These are phyloP conservation scores for Herpetospermum pedunculosum DNA, from an alignment of 306 rosid species.

Conservation along the genomic window DNA sequence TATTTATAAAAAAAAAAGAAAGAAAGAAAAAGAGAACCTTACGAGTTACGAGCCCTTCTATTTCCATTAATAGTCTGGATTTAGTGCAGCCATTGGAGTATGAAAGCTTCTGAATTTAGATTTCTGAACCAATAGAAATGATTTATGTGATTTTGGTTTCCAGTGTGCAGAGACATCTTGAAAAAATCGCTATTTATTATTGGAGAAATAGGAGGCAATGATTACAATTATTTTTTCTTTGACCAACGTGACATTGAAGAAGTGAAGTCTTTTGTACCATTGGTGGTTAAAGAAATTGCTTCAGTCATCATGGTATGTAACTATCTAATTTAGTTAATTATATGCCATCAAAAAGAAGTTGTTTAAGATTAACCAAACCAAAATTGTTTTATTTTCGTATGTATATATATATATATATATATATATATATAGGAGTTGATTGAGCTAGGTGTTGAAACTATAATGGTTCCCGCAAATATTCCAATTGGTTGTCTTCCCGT, in stretches of 20 bases:
- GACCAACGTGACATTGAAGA: not conserved
- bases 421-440: constrained; percentile 35
- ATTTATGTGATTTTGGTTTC: not conserved
- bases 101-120: no score
- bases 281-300: constrained; percentile 25
- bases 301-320: constrained; percentile 19
- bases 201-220: constrained; percentile 64
- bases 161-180: constrained; percentile 29
- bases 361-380: no score
- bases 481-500: constrained; percentile 27
- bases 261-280: constrained; percentile 23
- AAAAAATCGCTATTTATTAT: constrained; percentile 26
- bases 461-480: constrained; percentile 35
- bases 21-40: no score
- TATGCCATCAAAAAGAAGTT: not conserved
- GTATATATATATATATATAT: no score
- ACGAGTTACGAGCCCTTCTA: no score
- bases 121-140: no score
- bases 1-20: no score
- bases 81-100: no score
- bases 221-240: constrained; percentile 21
- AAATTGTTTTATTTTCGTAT: no score
- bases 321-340: not conserved
- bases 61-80: no score
- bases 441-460: constrained; percentile 28